These are phyloP conservation scores for Raddia distichophylla DNA, from an alignment of 176 grass and related monocot species.

Conservation along the genomic window DNA sequence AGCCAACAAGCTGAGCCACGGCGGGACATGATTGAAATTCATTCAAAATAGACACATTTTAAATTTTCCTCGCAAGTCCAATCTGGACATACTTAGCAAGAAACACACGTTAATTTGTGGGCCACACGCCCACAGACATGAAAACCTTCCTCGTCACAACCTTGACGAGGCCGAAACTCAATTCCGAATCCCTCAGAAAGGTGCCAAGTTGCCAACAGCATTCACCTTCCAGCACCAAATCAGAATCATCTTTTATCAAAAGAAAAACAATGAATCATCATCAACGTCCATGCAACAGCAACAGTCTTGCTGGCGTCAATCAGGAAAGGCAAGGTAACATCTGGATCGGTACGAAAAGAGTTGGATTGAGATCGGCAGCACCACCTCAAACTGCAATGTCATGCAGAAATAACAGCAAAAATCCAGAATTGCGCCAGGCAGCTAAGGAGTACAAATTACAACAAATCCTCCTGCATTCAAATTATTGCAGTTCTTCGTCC, in stretches of 20 bases:
- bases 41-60: too few relatives aligned
- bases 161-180: not conserved
- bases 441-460: not conserved
- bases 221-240: not conserved
- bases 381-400: not conserved
- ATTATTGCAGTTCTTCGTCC: constrained; percentile 47
- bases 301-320: not conserved
- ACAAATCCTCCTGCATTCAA: constrained; percentile 40
- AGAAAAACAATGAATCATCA: too few relatives aligned
- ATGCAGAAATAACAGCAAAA: not conserved
- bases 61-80: not conserved
- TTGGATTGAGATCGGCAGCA: not conserved
- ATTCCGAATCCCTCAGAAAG: not conserved
- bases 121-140: not conserved
- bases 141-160: not conserved
- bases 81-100: not conserved
- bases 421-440: not conserved
- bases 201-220: not conserved
- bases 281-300: not conserved
- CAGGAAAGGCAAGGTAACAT: not conserved
- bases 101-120: not conserved
- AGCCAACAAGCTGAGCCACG: too few relatives aligned
- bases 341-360: too few relatives aligned
- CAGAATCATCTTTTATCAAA: too few relatives aligned
- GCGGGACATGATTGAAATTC: too few relatives aligned